These are phyloP conservation scores for Fusarium chuoi DNA, from an alignment of 2,329 filamentous ascomycete species.

Conservation along the genomic window DNA sequence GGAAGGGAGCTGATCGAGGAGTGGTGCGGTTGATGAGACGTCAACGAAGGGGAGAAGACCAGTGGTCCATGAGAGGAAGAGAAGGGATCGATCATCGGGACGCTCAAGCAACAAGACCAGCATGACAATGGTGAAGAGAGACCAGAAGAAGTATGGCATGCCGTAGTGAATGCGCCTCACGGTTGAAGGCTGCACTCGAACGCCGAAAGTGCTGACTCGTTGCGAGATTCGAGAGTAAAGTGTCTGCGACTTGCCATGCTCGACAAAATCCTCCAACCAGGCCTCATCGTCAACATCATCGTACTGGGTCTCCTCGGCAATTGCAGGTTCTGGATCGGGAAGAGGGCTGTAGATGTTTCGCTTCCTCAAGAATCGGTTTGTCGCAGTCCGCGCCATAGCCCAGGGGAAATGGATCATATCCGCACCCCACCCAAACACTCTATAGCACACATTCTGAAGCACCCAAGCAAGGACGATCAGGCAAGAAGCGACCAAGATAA, in stretches of 20 bases:
- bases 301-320: constrained; percentile 1
- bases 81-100: constrained; percentile 46
- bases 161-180: constrained; percentile 12
- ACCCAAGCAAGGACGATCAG: constrained; percentile 37
- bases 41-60: constrained; percentile 49
- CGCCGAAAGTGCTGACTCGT: constrained; percentile 4
- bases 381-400: constrained; percentile 11
- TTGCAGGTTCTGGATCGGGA: constrained; percentile 11
- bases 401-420: constrained; percentile 46
- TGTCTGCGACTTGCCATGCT: constrained; percentile 6
- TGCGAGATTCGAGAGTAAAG: not conserved
- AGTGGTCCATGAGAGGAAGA: constrained; percentile 51
- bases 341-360: constrained; percentile 16
- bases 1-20: constrained; percentile 41
- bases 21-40: constrained; percentile 46
- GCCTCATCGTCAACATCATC: constrained; percentile 15
- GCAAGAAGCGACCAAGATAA: constrained; percentile 31
- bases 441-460: constrained; percentile 42
- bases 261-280: not conserved
- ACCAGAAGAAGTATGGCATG: constrained; percentile 37
- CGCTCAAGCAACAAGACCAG: constrained; percentile 37
- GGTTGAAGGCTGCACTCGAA: constrained; percentile 3
- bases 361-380: constrained; percentile 17
- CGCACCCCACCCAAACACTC: constrained; percentile 41
- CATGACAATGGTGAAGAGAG: constrained; percentile 38